Base-by-base conservation (phyloP, 2,329 filamentous ascomycete species). In the Huntiella savannae region DNA sequence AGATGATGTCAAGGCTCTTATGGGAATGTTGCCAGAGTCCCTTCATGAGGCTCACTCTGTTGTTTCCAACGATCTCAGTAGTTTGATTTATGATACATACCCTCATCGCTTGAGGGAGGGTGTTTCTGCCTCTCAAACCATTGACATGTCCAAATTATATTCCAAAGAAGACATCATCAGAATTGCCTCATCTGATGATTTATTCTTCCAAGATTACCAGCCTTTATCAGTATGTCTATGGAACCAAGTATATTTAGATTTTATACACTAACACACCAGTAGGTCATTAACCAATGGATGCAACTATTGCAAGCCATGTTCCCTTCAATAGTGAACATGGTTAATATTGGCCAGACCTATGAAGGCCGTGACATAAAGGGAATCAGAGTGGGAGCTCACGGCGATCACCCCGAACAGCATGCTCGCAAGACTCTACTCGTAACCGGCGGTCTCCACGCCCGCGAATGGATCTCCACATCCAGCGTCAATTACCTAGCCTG, bases 401-500 rank as follows among this genome's bases (percentile, higher is more conserved):
- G 57, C 54, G 65, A 46, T 56, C 49, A 69, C 22, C 60, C 69
- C 5, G 55, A 63, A 2, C 56, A 60, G 3, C 55, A 57, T 10
- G 69, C 66, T 4, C 75, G 82, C 43, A 84, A 84, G 59, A 88
- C 83, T 0, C 75, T 94, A 48, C 66, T 94, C 43, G 67, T 98
- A 15, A 78, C 78, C 3, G 91, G 85, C 46, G 88, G 88, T 42
- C 70, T 82, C n/a, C 91, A 96, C 60, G 88, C 87, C 3, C 75
- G 91, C 34, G 91, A 98, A 66, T 98, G 91, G 91, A 93, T 98
- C 53, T 84, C 85, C 40, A 86, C 81, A 1, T 91, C 80, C 55
- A 93, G 86, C 0, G 84, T 92, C 45, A 92, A 81, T 55, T 96
- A 93, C 55, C 66, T 94, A 28, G 85, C 88, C 7, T 94, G 91